Conservation (phyloP, 2,329 filamentous ascomycete genomes). For the Amesomyces nigricolor region DNA sequence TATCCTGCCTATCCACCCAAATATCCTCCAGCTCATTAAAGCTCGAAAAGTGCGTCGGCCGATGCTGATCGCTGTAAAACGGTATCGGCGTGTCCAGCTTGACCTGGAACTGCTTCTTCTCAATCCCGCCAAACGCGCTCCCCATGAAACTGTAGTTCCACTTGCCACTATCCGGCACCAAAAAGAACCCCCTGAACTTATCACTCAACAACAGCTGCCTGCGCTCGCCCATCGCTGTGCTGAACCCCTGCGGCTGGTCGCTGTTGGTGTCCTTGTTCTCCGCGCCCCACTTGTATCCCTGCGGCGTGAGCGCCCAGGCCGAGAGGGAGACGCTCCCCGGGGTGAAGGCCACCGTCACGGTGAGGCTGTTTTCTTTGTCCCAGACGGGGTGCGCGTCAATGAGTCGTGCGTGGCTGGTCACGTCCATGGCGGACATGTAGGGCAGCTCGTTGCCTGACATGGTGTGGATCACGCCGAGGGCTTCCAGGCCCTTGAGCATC, state of each 20-base stretch:
- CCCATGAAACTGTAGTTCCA: conserved; percentile 99
- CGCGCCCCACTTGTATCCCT: conserved; percentile 93
- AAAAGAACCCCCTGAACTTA: conserved; percentile 90
- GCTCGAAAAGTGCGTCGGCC: conserved; percentile 92
- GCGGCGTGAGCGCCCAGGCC: conserved; percentile 86
- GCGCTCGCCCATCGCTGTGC: conserved; percentile 87
- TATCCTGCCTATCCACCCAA: conserved; percentile 88
- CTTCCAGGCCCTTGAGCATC: conserved; percentile 78
- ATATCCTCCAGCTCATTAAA: conserved; percentile 97
- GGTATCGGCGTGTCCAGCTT: conserved; percentile 86
- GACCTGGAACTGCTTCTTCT: conserved; percentile 87
- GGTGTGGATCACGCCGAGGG: conserved; percentile 91
- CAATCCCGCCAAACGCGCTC: conserved; percentile 74
- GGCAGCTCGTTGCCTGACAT: conserved; percentile 89
- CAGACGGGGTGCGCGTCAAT: conserved; percentile 75
- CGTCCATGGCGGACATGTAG: conserved; percentile 93
- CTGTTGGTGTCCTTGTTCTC: conserved; percentile 91
- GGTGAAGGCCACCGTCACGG: conserved; percentile 93
- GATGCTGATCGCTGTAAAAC: conserved; percentile 90
- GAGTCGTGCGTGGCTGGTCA: conserved; percentile 86
- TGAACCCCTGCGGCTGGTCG: conserved; percentile 91
- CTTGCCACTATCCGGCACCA: conserved; percentile 80
- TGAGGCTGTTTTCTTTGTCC: conserved; percentile 85
- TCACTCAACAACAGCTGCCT: conserved; percentile 89
- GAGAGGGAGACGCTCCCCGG: conserved; percentile 92